These are phyloP conservation scores for Sphagnum magellanicum DNA, from an alignment of 228 moss, liverwort and hornwort species.

Conservation along the genomic window DNA sequence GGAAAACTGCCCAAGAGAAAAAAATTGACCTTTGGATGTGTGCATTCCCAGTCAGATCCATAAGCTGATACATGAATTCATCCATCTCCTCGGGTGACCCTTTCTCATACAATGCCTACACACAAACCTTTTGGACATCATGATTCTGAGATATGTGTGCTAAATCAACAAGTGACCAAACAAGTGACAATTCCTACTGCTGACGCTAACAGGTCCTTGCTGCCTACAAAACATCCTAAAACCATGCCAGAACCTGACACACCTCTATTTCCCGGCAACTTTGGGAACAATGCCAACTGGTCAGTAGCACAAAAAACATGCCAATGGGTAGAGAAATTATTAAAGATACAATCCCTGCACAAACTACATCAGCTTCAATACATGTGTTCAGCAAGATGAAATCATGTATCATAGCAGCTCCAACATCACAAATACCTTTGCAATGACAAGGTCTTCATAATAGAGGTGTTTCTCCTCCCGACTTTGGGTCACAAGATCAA, in stretches of 20 bases:
- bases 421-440: slow-evolving; percentile 50
- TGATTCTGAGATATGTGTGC: neutral
- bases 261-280: neutral
- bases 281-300: too few relatives aligned
- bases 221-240: neutral
- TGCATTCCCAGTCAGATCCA: slow-evolving; percentile 87
- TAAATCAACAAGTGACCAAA: neutral
- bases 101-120: slow-evolving; percentile 82
- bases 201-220: neutral
- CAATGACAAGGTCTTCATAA: slow-evolving; percentile 86
- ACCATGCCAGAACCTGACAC: neutral
- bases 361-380: too few relatives aligned
- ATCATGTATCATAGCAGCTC: too few relatives aligned
- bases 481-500: slow-evolving; percentile 69
- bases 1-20: neutral
- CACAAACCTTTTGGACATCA: neutral
- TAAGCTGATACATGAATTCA: slow-evolving; percentile 71
- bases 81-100: slow-evolving; percentile 75
- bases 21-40: slow-evolving; percentile 52
- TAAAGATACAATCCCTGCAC: too few relatives aligned
- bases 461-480: slow-evolving; percentile 69
- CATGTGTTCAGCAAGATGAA: too few relatives aligned
- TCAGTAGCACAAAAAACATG: too few relatives aligned
- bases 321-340: too few relatives aligned
- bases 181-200: neutral